These are phyloP conservation scores for Dictyostelium intermedium DNA, from an alignment of 78 protist genomes.

Conservation along the genomic window DNA sequence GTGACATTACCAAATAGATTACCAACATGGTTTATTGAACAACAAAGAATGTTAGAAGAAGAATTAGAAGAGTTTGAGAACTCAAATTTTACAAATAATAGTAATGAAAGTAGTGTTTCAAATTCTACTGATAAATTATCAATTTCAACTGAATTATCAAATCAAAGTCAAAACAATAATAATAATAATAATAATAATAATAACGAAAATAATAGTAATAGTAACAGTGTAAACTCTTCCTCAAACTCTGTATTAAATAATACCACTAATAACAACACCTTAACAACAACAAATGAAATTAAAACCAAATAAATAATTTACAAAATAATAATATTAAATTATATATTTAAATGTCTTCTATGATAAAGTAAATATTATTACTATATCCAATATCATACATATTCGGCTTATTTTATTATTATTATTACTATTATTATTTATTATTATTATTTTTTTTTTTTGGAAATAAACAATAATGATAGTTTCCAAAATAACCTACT, in stretches of 20 bases:
- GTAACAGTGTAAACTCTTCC: not conserved
- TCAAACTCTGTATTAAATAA: not conserved
- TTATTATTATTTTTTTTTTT: too few relatives aligned
- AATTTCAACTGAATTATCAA: not conserved
- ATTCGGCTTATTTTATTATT: not conserved
- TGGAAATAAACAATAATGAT: too few relatives aligned
- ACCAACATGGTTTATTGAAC: slow-evolving; percentile 88
- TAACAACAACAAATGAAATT: not conserved
- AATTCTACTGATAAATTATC: not conserved
- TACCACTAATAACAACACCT: not conserved
- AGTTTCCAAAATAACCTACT: too few relatives aligned
- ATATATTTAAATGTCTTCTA: not conserved
- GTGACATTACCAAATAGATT: slow-evolving; percentile 86
- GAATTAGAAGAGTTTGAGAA: slow-evolving; percentile 16
- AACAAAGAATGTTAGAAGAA: slow-evolving; percentile 51
- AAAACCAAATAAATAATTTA: not conserved
- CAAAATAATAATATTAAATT: not conserved
- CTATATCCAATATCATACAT: not conserved
- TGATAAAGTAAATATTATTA: not conserved
- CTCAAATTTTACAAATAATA: not conserved
- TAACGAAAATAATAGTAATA: not conserved
- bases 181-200: not conserved
- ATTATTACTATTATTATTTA: not conserved
- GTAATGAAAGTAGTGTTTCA: not conserved
- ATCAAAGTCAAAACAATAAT: not conserved